phyloP scores from a whole-genome alignment of 129 eudicot species.

The Flaveria brownii region DNA sequence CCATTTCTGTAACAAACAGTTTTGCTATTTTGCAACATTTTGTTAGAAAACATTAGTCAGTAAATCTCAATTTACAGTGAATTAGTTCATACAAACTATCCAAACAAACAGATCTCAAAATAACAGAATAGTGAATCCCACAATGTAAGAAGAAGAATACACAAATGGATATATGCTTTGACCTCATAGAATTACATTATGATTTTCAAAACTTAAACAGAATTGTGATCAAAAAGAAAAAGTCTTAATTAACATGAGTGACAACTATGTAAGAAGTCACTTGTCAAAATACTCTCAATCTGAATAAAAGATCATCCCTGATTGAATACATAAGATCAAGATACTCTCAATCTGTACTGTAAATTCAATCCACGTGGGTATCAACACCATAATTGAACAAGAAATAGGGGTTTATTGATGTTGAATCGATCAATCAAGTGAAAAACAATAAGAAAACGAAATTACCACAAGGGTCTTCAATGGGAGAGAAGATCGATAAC shows the following conservation, averaged over 20 bases:
- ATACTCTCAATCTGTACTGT: neutral
- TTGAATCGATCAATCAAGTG: neutral
- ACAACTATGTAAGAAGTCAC: neutral
- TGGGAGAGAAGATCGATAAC: constrained; percentile 19
- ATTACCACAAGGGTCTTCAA: constrained; percentile 16
- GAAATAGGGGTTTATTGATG: neutral
- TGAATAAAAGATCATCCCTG: neutral
- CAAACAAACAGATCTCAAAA: too few species aligned
- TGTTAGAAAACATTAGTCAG: neutral
- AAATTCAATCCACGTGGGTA: constrained; percentile 11
- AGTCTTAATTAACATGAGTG: neutral
- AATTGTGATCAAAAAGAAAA: neutral
- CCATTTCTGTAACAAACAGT: constrained; percentile 44
- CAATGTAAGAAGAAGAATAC: too few species aligned
- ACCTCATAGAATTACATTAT: too few species aligned
- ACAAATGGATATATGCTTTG: too few species aligned
- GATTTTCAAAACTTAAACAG: neutral
- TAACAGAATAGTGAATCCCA: too few species aligned
- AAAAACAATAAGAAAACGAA: neutral
- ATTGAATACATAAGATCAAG: constrained; percentile 17
- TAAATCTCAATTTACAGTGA: neutral
- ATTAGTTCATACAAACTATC: too few species aligned
- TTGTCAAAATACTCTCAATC: neutral
- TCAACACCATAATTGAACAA: neutral
- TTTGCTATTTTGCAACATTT: neutral